These are phyloP conservation scores for Panicum miliaceum DNA, from an alignment of 176 grass and related monocot genomes.

Conservation along the genomic window DNA sequence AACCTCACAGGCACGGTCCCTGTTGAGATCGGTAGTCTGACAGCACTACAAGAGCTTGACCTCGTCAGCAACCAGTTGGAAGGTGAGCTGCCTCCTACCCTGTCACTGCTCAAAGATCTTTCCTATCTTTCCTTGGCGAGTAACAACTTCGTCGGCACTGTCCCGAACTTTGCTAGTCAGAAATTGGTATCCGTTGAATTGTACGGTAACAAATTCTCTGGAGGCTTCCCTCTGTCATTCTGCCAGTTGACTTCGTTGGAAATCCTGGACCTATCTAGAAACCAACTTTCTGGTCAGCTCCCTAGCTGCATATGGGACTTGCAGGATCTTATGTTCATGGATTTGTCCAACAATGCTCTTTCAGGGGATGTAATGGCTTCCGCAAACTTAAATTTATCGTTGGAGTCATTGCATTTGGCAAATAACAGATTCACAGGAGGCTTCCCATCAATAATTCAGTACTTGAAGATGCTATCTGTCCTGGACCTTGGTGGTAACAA, in stretches of 20 bases:
- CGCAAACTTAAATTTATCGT: background rate
- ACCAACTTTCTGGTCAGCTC: conserved; percentile 41
- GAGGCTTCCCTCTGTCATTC: conserved; percentile 2
- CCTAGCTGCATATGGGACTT: conserved; percentile 49
- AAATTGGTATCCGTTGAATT: background rate
- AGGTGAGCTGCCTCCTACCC: background rate
- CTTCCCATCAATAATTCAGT: conserved; percentile 29
- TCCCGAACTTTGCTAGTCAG: background rate
- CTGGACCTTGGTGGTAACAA: conserved; percentile 48
- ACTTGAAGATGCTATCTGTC: conserved; percentile 32
- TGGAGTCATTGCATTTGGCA: conserved; percentile 35
- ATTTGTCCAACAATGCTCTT: conserved; percentile 40
- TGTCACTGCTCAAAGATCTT: conserved; percentile 20
- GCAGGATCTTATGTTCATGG: conserved; percentile 34
- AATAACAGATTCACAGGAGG: conserved; percentile 41
- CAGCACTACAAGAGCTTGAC: conserved; percentile 4
- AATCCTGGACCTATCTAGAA: conserved; percentile 48
- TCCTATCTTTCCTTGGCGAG: background rate
- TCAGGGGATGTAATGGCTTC: background rate
- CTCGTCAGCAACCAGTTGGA: conserved; percentile 24
- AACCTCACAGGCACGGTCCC: conserved; percentile 29
- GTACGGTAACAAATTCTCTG: conserved; percentile 11
- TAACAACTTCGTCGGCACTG: background rate
- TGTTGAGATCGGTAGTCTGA: conserved; percentile 1
- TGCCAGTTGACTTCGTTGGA: conserved; percentile 18